Base-by-base conservation (phyloP, 1,139 yeast genomes). In the Yamadazyma triangularis region DNA sequence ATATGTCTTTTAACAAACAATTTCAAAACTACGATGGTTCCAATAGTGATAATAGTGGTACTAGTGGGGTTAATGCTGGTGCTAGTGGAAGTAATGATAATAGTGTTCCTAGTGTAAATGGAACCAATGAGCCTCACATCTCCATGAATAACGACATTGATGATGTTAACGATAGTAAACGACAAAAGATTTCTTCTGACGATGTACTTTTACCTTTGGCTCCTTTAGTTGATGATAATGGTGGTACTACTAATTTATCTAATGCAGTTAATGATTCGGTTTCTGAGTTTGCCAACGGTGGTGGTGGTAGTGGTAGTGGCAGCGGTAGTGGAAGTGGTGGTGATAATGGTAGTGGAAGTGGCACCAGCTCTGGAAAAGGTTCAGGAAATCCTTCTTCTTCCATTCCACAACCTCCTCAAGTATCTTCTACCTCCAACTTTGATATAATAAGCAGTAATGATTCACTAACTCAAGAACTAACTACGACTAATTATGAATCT, bases 1-100 rank as follows among this genome's bases (percentile, higher is more conserved):
- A 44, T 8, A 27, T 42, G 13, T 38, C 44, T 2, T 42, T 41
- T 25, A 36, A 34, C 25, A 22, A 44, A 14, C 39, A 34, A 10
- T 25, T 40, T 8, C 36, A 35, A 14, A 33, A 29, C n/a, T 13
- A 8, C n/a, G 5, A 8, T 8, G 23, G 23, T 11, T 5, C 23
- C n/a, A 11, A 8, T 21, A 10, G 12, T 22, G 33, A 29, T 13
- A 31, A 29, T 21, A 26, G 26, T 20, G 26, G 29, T 15, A 25
- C 33, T 3, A 35, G 36, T 19, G 34, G 15, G 13, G 15, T 13
- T 21, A 14, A 22, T 26, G 14, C 27, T 24, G 13, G 9, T 18
- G 9, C 6, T 18, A 18, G 20, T 18, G 9, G 9, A 7, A 18
- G 20, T 18, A 6, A 18, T 18, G 9, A 18, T 18, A 18, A 18